Percentiles rank a stretch among this genome's conserved stretches.
Conservation (phyloP, 441 rosid genomes). For the Populus hybrid region DNA sequence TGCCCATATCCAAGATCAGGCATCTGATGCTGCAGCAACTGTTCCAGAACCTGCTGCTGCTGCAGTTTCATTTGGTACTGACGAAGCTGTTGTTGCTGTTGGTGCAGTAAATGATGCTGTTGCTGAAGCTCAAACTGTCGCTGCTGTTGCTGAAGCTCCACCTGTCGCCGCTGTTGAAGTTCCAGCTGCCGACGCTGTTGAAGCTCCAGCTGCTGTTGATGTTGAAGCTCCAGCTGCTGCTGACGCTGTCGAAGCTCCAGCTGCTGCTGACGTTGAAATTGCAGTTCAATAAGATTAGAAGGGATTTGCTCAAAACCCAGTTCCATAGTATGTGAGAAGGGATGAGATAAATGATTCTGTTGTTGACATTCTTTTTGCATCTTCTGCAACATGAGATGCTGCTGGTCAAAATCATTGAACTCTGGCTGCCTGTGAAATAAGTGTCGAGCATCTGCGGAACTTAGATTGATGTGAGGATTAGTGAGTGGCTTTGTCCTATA, state of each 20-base stretch:
- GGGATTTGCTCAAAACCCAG: slow-evolving; percentile 17
- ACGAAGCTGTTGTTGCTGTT: slow-evolving; percentile 23
- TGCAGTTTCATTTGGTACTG: slow-evolving; percentile 24
- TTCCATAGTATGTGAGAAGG: slow-evolving; percentile 6
- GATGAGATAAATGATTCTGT: slow-evolving; percentile 10
- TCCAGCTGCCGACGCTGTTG: not conserved
- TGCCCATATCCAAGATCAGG: slow-evolving; percentile 32
- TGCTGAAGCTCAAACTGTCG: slow-evolving; percentile 24
- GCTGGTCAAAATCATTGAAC: slow-evolving; percentile 4
- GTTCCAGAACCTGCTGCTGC: slow-evolving; percentile 34
- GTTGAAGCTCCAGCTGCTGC: too few species aligned
- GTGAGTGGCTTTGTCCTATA: not conserved
- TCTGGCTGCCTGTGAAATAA: slow-evolving; percentile 1
- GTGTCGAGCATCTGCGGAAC: slow-evolving; percentile 13
- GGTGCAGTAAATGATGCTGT: slow-evolving; percentile 17
- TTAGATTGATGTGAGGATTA: not conserved
- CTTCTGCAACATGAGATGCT: slow-evolving; percentile 8
- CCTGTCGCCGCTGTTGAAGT: too few species aligned
- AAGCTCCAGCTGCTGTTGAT: slow-evolving; percentile 12
- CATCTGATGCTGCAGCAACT: slow-evolving; percentile 29
- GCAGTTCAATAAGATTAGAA: slow-evolving; percentile 9
- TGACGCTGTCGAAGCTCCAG: too few species aligned
- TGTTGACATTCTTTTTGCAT: slow-evolving; percentile 14
- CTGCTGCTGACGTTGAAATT: slow-evolving; percentile 14
- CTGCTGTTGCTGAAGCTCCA: slow-evolving; percentile 22